These are phyloP conservation scores for Ceriops zippeliana DNA, from an alignment of 345 rosid genomes.

Conservation along the genomic window DNA sequence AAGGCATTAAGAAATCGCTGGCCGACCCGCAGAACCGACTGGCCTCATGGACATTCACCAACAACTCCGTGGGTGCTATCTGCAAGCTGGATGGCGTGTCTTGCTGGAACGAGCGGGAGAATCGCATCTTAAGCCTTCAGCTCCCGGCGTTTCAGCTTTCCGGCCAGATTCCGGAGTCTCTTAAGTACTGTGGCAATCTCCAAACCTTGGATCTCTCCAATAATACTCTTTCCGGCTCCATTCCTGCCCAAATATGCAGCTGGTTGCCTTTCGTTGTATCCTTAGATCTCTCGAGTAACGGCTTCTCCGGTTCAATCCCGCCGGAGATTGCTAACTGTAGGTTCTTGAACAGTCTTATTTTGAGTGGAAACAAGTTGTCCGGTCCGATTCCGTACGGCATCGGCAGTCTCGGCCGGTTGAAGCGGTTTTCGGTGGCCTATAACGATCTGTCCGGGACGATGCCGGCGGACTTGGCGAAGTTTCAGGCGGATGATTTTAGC, in stretches of 20 bases:
- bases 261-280: slow-evolving; percentile 78
- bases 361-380: slow-evolving; percentile 43
- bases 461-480: slow-evolving; percentile 39
- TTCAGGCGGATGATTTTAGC: slow-evolving; percentile 41
- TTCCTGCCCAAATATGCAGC: slow-evolving; percentile 55
- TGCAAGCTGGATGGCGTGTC: slow-evolving; percentile 75
- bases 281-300: slow-evolving; percentile 65
- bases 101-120: slow-evolving; percentile 84
- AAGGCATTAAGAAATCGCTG: slow-evolving; percentile 45
- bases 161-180: slow-evolving; percentile 59
- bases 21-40: slow-evolving; percentile 47
- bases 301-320: slow-evolving; percentile 62
- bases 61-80: slow-evolving; percentile 44
- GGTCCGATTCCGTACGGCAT: slow-evolving; percentile 53
- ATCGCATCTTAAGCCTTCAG: slow-evolving; percentile 53
- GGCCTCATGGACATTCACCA: slow-evolving; percentile 59
- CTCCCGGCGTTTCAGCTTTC: slow-evolving; percentile 54
- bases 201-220: slow-evolving; percentile 68
- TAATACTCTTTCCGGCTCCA: slow-evolving; percentile 57
- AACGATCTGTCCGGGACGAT: slow-evolving; percentile 64
- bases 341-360: slow-evolving; percentile 55
- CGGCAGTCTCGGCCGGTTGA: slow-evolving; percentile 59
- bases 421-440: slow-evolving; percentile 56
- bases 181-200: slow-evolving; percentile 57
- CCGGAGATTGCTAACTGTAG: slow-evolving; percentile 57